Evolutionary conservation across 2,329 filamentous ascomycete genomes (phyloP).

Genomic region (Fusarium penzigii): DNA sequence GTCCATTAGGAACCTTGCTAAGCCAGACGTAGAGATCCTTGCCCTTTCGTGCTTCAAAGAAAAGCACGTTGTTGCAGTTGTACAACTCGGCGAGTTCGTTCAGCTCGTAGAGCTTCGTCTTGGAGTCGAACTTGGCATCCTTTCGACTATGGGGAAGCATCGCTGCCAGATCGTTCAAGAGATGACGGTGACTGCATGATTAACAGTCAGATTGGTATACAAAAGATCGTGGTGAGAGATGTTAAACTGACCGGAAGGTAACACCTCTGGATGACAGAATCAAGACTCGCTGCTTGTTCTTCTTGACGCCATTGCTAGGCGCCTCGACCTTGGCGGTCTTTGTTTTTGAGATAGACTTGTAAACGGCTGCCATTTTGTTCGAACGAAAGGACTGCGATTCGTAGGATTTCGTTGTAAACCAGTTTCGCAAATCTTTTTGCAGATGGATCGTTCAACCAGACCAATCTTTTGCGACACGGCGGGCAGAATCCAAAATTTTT

Average conservation of each 20-base stretch:
- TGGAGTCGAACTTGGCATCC: conserved; percentile 96
- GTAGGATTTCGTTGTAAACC: conserved; percentile 12
- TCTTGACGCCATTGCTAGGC: conserved; percentile 52
- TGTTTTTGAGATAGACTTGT: conserved; percentile 71
- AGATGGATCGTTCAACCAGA: not conserved
- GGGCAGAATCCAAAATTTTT: conserved; percentile 30
- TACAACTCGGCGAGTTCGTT: conserved; percentile 78
- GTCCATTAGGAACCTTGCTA: conserved; percentile 77
- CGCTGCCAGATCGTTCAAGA: conserved; percentile 84
- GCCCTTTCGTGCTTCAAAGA: conserved; percentile 92
- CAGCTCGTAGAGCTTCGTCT: conserved; percentile 80
- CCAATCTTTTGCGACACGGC: conserved; percentile 21
- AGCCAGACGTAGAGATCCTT: conserved; percentile 96
- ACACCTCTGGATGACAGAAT: conserved; percentile 92
- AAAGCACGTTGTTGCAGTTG: conserved; percentile 93
- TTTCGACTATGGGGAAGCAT: conserved; percentile 91
- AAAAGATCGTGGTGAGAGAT: not conserved
- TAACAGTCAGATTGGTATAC: conserved; percentile 20
- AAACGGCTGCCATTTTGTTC: conserved; percentile 64
- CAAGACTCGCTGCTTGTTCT: conserved; percentile 76
- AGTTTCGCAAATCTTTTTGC: conserved; percentile 7
- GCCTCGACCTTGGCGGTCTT: conserved; percentile 51
- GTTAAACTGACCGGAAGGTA: conserved; percentile 68
- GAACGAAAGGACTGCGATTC: conserved; percentile 11
- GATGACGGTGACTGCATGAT: conserved; percentile 75